Conservation (phyloP, 768 basidiomycete genomes). For the Boletus vinaceobasis region DNA sequence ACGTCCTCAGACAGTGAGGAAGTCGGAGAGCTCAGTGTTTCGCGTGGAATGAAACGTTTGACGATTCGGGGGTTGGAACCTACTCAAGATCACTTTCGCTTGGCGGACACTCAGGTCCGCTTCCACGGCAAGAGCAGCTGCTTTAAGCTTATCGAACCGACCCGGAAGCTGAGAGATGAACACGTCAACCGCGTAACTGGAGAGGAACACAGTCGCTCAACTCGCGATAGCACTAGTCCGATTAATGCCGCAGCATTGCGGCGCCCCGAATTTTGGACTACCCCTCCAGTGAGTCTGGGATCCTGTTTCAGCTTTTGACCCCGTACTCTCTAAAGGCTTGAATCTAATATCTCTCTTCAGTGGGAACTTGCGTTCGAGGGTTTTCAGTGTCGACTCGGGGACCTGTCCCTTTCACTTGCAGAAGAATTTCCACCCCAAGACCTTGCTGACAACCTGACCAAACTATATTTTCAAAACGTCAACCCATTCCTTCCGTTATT, state of each 20-base stretch:
- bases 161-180: constrained; percentile 50
- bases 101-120: constrained; percentile 41
- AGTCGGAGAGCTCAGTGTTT: constrained; percentile 37
- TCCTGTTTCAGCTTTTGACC: neutral
- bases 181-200: constrained; percentile 40
- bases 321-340: neutral
- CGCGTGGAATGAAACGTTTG: constrained; percentile 36
- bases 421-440: constrained; percentile 62
- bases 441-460: constrained; percentile 55
- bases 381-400: constrained; percentile 26
- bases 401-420: constrained; percentile 33
- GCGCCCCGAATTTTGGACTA: constrained; percentile 55
- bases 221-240: constrained; percentile 20
- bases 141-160: constrained; percentile 51
- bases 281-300: constrained; percentile 45
- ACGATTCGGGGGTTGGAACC: constrained; percentile 37
- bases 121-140: constrained; percentile 65
- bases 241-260: constrained; percentile 25
- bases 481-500: constrained; percentile 65
- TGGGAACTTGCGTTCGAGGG: constrained; percentile 61
- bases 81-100: constrained; percentile 31
- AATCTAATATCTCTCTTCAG: constrained; percentile 29
- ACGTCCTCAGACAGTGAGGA: constrained; percentile 37
- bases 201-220: constrained; percentile 13
- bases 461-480: constrained; percentile 61